Base-by-base conservation (phyloP, 805 yeast genomes). In the Blastobotrys parvus region DNA sequence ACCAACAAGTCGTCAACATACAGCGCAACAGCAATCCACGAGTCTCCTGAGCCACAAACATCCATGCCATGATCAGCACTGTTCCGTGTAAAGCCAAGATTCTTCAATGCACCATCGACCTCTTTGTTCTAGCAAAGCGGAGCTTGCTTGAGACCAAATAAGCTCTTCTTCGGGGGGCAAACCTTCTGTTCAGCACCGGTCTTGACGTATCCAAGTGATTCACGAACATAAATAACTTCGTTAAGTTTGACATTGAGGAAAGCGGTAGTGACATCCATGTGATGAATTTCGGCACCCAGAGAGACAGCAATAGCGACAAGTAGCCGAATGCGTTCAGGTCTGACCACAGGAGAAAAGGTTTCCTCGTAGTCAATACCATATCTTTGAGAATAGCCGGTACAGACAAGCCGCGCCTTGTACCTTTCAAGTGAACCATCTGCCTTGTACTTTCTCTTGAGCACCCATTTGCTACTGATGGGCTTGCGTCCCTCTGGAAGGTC, bases 381-480 rank as follows among this genome's bases (percentile, higher is more conserved):
- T 16, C 17, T 32, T 20, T 32, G 35, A n/a, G 19, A 16, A 16
- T 4, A 32, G 17, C 6, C 18, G 10, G 15, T 6, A 10, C 16
- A 17, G 20, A 32, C 35, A n/a, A 32, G 35, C 17, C 35, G 15
- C 8, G 35, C 35, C 35, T 32, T n/a, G 35, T 32, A 32, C 35
- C 17, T 32, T 13, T 32, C 19, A 13, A 32, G n/a, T n/a, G n/a
- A n/a, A n/a, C n/a, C n/a, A n/a, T n/a, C n/a, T n/a, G n/a, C n/a
- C n/a, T n/a, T n/a, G n/a, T n/a, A n/a, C n/a, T n/a, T n/a, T n/a
- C n/a, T n/a, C n/a, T n/a, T n/a, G n/a, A n/a, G n/a, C n/a, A n/a
- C n/a, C n/a, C n/a, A n/a, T n/a, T n/a, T n/a, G n/a, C n/a, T n/a
- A n/a, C n/a, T n/a, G n/a, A n/a, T n/a, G n/a, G n/a, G n/a, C n/a